phyloP scores from a whole-genome alignment of 371 early-diverging fungal genomes.

The Fennellomyces sp. region DNA sequence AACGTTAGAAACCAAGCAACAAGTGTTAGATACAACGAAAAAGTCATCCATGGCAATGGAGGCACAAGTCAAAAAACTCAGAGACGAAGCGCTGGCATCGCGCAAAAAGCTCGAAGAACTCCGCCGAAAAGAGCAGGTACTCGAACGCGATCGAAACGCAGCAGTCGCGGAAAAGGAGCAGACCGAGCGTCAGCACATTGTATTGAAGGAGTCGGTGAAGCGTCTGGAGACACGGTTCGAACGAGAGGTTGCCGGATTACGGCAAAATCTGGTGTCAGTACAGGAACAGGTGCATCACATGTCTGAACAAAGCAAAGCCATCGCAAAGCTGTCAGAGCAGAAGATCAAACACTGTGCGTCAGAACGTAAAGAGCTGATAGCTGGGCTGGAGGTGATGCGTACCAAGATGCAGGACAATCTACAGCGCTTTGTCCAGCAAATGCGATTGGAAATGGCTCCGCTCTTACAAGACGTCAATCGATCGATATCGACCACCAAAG shows the following conservation, averaged over 20 bases:
- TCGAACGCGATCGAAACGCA: slow-evolving; percentile 39
- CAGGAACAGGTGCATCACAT: slow-evolving; percentile 23
- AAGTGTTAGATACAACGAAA: slow-evolving; percentile 42
- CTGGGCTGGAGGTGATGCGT: slow-evolving; percentile 5
- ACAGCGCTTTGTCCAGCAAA: slow-evolving; percentile 23
- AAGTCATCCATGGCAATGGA: slow-evolving; percentile 35
- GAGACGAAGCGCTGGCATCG: slow-evolving; percentile 48
- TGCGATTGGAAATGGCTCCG: slow-evolving; percentile 24
- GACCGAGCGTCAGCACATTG: slow-evolving; percentile 28
- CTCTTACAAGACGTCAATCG: slow-evolving; percentile 17
- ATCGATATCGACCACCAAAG: slow-evolving; percentile 18
- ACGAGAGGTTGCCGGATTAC: slow-evolving; percentile 29
- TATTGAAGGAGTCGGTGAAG: slow-evolving; percentile 26
- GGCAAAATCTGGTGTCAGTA: slow-evolving; percentile 23
- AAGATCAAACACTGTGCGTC: slow-evolving; percentile 10
- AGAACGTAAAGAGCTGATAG: slow-evolving; percentile 6
- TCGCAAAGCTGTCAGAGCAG: slow-evolving; percentile 12
- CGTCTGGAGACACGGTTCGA: slow-evolving; percentile 29
- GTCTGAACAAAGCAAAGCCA: slow-evolving; percentile 13
- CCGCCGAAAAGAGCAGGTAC: slow-evolving; percentile 37
- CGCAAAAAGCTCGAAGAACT: slow-evolving; percentile 44
- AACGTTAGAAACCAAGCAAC: slow-evolving; percentile 42
- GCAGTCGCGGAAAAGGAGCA: slow-evolving; percentile 40
- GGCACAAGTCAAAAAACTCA: slow-evolving; percentile 40
- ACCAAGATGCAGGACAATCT: slow-evolving; percentile 21